These are phyloP conservation scores for Trematosphaeria pertusa DNA, from an alignment of 2,329 filamentous ascomycete species.

Conservation along the genomic window DNA sequence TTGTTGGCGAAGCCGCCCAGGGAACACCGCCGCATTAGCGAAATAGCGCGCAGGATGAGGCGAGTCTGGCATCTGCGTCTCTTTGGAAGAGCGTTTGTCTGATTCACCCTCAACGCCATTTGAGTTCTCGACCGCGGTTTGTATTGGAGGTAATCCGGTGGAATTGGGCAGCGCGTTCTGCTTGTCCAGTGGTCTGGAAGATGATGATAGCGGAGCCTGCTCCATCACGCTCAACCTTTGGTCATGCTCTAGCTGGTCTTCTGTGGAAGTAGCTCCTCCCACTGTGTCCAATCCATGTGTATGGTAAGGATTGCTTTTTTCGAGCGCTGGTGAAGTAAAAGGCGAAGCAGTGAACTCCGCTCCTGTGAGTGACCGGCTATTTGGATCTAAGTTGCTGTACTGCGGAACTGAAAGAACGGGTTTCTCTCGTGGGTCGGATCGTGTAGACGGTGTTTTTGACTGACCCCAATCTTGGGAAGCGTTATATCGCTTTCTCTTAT, in stretches of 20 bases:
- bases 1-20: neutral
- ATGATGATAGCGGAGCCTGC: neutral
- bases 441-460: neutral
- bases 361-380: neutral
- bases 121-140: neutral
- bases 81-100: neutral
- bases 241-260: too few relatives aligned
- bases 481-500: constrained; percentile 7
- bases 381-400: neutral
- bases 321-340: neutral
- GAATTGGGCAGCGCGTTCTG: neutral
- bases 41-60: neutral
- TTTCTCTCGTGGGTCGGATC: neutral
- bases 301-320: constrained; percentile 1
- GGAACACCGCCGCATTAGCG: neutral
- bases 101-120: neutral
- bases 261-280: too few relatives aligned
- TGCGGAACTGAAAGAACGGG: neutral
- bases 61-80: neutral
- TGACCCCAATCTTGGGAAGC: constrained; percentile 5
- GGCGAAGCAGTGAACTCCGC: neutral
- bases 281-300: too few relatives aligned
- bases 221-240: too few relatives aligned
- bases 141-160: neutral
- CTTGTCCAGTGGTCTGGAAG: neutral